Evolutionary conservation across 2,329 filamentous ascomycete genomes (phyloP), one percentile per base, ranked within the genome.

Genomic region (Pleomassaria siparia): DNA sequence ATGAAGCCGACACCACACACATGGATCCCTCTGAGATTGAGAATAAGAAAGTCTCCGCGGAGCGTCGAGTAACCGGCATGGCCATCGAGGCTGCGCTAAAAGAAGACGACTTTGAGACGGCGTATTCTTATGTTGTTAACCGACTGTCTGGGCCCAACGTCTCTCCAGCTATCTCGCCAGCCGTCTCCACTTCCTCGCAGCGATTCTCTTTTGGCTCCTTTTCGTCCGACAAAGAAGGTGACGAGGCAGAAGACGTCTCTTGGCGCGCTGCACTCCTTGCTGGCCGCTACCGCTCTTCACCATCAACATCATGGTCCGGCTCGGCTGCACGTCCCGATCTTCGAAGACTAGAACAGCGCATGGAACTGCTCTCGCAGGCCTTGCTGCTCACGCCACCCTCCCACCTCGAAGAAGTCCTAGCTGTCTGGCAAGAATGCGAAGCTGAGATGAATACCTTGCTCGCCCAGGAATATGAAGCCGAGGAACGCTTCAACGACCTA

Each of bases 21-120:
- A 48, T 58, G 4, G 55, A 64, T 40, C 12, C 53, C 4, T 44
- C 52, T 54, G 45, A 56, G 51, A 46, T 66, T 0, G 59, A 66
- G 30, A 54, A 66, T 28, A 62, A 68, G 35, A 70, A 71, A 21
- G 55, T 66, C 3, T 62, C 75, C 29, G 80, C 82, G 3, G 83
- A 86, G 62, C 82, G 80, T 40, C 81, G 88, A 24, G 83, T 94
- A 42, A 85, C 84, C 5, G 86, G 87, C 49, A 89, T 92, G 86
- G 90, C 88, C 54, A 84, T 92, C 32, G 85, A 90, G 63, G 84
- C 87, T 12, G 87, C 89, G 11, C 76, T 94, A 1, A 77, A 78
- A 9, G 88, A 91, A 63, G 85, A 91, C 53, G 89, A 84, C 64
- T 94, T 94, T 51, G 89, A 95, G 64, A 94, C 89, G 0, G 89